phyloP scores from a whole-genome alignment of 106 monocot genomes.

The Dendrobium nobile region DNA sequence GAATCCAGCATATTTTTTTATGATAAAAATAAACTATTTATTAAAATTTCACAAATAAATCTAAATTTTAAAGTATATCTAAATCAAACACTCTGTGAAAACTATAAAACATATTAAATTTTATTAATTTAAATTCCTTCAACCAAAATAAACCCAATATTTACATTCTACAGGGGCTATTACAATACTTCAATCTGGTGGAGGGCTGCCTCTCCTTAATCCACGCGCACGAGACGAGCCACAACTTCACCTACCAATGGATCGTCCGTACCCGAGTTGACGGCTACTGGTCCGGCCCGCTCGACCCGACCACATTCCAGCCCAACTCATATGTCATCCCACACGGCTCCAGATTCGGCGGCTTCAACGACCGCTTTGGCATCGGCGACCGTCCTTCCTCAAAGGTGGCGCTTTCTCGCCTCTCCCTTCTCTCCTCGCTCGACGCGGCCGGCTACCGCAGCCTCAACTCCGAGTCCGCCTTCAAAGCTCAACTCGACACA shows the following conservation, averaged over 20 bases:
- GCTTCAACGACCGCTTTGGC: constrained; percentile 81
- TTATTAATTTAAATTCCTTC: not conserved
- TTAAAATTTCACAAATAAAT: too few species aligned
- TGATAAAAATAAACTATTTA: too few species aligned
- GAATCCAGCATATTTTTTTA: too few species aligned
- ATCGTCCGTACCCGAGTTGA: constrained; percentile 78
- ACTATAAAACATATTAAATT: not conserved
- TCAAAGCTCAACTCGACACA: constrained; percentile 38
- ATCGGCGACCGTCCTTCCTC: constrained; percentile 47
- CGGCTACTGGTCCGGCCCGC: constrained; percentile 63
- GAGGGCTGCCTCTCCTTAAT: constrained; percentile 74
- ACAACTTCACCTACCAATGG: constrained; percentile 64
- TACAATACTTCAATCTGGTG: constrained; percentile 76
- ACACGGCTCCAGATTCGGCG: constrained; percentile 50
- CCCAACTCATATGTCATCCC: constrained; percentile 51
- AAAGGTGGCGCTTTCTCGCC: constrained; percentile 37
- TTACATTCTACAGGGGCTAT: constrained; percentile 43
- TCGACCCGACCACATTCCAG: constrained; percentile 22
- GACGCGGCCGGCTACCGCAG: constrained; percentile 16
- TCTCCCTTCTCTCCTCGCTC: constrained; percentile 35
- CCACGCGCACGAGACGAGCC: constrained; percentile 23
- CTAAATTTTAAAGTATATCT: too few species aligned
- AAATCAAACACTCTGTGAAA: too few species aligned
- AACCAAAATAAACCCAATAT: not conserved
- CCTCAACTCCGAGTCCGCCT: constrained; percentile 61